A percentile compares a stretch with the other conserved stretches of the same genome.
Evolutionary conservation across 2,329 filamentous ascomycete species (phyloP).

Genomic region (Ilyonectria robusta): DNA sequence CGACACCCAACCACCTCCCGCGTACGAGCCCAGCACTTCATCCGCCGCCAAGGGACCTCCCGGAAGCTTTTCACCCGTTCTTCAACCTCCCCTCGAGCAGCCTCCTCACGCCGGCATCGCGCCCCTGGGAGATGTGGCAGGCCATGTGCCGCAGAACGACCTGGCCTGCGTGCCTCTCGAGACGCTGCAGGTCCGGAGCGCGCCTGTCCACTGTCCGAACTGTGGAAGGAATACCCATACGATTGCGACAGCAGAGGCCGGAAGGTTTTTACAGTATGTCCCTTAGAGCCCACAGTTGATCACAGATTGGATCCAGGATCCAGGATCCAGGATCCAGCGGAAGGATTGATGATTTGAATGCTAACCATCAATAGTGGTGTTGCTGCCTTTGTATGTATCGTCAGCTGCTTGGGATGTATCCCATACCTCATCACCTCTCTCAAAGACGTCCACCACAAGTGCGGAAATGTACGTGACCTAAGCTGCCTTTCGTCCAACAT

Average conservation of each 20-base stretch:
- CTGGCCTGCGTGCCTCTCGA: conserved; percentile 31
- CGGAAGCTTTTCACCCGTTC: background rate
- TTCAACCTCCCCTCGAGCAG: background rate
- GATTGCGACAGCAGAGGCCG: conserved; percentile 20
- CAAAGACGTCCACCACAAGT: conserved; percentile 44
- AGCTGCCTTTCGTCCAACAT: background rate
- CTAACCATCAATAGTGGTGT: conserved; percentile 26
- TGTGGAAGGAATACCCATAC: conserved; percentile 35
- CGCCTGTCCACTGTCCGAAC: conserved; percentile 37
- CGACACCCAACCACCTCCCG: conserved; percentile 24
- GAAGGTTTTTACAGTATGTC: conserved; percentile 40
- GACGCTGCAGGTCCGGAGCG: conserved; percentile 32
- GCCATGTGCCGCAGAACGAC: conserved; percentile 14
- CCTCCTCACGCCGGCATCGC: background rate
- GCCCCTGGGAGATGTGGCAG: conserved; percentile 7
- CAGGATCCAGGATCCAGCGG: background rate
- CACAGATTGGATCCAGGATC: background rate
- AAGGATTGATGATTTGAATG: background rate
- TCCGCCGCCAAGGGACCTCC: background rate
- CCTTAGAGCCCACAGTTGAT: background rate
- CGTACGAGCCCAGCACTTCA: conserved; percentile 15
- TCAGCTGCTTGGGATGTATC: conserved; percentile 41
- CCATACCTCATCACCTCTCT: conserved; percentile 36
- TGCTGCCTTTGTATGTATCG: conserved; percentile 37
- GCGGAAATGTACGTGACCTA: conserved; percentile 35